Evolutionary conservation across 768 basidiomycete species (phyloP).

Genomic region (Leccinum fibrillosum): DNA sequence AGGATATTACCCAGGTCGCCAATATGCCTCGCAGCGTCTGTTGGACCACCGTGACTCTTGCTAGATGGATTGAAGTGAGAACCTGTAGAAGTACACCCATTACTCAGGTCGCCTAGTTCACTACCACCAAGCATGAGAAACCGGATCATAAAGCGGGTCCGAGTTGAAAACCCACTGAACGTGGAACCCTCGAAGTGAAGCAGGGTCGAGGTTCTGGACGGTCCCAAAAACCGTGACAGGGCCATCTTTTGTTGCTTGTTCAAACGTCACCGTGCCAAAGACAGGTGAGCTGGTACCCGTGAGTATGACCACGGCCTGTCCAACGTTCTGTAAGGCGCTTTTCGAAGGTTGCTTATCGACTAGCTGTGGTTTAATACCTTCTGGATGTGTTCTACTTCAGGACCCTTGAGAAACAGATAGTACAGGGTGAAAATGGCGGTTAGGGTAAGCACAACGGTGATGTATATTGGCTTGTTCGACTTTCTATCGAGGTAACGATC

Average conservation of each 20-base stretch:
- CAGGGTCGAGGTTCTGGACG: constrained; percentile 56
- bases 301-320: constrained; percentile 58
- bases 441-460: constrained; percentile 12
- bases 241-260: constrained; percentile 46
- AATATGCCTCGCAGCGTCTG: constrained; percentile 56
- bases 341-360: not conserved
- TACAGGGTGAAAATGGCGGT: constrained; percentile 20
- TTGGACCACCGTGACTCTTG: constrained; percentile 63
- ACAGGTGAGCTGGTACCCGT: constrained; percentile 54
- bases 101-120: constrained; percentile 56
- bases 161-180: constrained; percentile 55
- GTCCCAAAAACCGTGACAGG: constrained; percentile 63
- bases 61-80: constrained; percentile 75
- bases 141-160: constrained; percentile 19
- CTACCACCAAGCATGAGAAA: constrained; percentile 2
- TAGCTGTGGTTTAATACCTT: constrained; percentile 15
- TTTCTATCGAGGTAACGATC: constrained; percentile 18
- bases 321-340: not conserved
- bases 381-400: constrained; percentile 16
- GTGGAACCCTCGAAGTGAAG: constrained; percentile 70
- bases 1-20: constrained; percentile 77
- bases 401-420: constrained; percentile 15
- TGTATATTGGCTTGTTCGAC: constrained; percentile 19
- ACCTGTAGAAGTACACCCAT: constrained; percentile 68
- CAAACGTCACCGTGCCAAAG: constrained; percentile 63